phyloP scores from a whole-genome alignment of 208 protist genomes.

The Naegleria gruberi region DNA sequence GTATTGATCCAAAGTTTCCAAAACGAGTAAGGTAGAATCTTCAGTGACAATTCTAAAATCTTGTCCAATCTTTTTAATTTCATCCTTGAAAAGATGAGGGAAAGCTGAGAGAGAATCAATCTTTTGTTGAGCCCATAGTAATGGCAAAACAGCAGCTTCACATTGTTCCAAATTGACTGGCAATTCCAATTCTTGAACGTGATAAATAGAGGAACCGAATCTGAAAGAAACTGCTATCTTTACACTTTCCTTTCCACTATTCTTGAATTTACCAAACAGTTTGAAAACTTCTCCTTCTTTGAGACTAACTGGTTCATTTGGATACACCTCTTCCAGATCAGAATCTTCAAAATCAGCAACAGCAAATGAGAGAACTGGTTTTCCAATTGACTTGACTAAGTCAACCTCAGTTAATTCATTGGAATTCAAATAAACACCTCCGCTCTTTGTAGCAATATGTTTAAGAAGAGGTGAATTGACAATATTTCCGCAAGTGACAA shows the following conservation, averaged over 20 bases:
- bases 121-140: constrained; percentile 9
- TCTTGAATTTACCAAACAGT: background rate
- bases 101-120: background rate
- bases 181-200: background rate
- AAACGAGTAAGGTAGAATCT: background rate
- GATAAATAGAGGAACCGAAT: background rate
- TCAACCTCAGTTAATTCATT: background rate
- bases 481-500: background rate
- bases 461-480: background rate
- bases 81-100: background rate
- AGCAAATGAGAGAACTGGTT: background rate
- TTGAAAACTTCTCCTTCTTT: background rate
- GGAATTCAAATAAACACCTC: background rate
- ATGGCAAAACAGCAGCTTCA: background rate
- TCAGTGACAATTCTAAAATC: background rate
- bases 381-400: background rate
- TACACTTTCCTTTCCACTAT: background rate
- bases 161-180: background rate
- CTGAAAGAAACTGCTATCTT: background rate
- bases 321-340: constrained; percentile 4
- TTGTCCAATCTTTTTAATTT: background rate
- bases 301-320: background rate
- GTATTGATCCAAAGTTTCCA: constrained; percentile 14
- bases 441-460: background rate
- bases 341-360: constrained; percentile 1